A percentile compares a stretch with the other conserved stretches of the same genome.
These are phyloP conservation scores for Blastocrithidia nonstop DNA, from an alignment of 208 protist genomes.

Conservation along the genomic window DNA sequence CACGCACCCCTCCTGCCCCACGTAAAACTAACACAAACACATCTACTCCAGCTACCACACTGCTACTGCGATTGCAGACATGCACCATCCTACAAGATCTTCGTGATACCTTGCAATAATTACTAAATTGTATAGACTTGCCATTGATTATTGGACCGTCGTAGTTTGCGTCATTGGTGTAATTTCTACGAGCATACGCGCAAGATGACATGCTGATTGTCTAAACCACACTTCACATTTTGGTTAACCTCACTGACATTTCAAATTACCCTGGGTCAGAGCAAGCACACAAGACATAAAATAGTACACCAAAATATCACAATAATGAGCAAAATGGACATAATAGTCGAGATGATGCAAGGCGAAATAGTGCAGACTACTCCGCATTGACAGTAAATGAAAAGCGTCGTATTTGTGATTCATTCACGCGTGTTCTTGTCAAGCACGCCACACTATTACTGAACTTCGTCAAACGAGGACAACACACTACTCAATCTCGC, in stretches of 20 bases:
- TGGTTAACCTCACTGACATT: slow-evolving; percentile 35
- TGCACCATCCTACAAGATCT: slow-evolving; percentile 72
- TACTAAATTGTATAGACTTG: slow-evolving; percentile 30
- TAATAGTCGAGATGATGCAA: too few species aligned
- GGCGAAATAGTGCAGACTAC: too few species aligned
- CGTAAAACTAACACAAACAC: neutral
- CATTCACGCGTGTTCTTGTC: slow-evolving; percentile 29
- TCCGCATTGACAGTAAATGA: slow-evolving; percentile 13
- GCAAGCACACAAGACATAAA: neutral
- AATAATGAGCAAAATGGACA: too few species aligned
- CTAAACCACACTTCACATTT: slow-evolving; percentile 23
- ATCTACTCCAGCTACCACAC: slow-evolving; percentile 19
- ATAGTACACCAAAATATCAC: neutral
- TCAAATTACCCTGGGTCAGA: slow-evolving; percentile 12
- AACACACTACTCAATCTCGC: slow-evolving; percentile 21
- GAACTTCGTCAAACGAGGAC: slow-evolving; percentile 9
- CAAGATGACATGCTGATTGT: slow-evolving; percentile 12
- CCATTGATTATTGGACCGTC: slow-evolving; percentile 27
- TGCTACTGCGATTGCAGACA: slow-evolving; percentile 54
- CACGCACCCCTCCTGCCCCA: neutral
- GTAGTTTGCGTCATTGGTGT: slow-evolving; percentile 21
- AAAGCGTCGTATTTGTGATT: slow-evolving; percentile 26
- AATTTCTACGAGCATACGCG: slow-evolving; percentile 17
- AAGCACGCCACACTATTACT: slow-evolving; percentile 31
- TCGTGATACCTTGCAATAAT: slow-evolving; percentile 45